Conservation (phyloP, 75 land plant species). For the Pinus tabuliformis region DNA sequence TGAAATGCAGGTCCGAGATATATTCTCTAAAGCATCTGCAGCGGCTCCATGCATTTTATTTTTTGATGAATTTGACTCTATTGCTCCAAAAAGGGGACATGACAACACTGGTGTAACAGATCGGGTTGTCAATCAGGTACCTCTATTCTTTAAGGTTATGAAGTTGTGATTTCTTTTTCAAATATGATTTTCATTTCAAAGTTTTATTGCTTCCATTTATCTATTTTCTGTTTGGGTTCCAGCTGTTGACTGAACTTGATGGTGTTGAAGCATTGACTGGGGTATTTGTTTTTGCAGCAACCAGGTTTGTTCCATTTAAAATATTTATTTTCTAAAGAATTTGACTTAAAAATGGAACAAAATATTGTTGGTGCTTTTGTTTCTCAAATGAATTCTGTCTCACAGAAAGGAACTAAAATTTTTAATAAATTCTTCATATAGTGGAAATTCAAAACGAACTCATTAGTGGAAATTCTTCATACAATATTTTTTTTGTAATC, state of each 20-base stretch:
- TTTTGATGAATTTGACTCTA: slow-evolving; percentile 99
- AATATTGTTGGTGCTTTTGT: background rate
- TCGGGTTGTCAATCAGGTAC: slow-evolving; percentile 98
- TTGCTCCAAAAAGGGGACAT: slow-evolving; percentile 98
- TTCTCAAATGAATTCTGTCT: background rate
- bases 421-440: background rate
- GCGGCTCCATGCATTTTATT: slow-evolving; percentile 96
- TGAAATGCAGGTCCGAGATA: slow-evolving; percentile 78
- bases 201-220: slow-evolving; percentile 7
- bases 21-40: slow-evolving; percentile 89
- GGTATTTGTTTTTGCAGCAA: slow-evolving; percentile 99
- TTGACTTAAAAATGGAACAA: slow-evolving; percentile 6
- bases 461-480: background rate
- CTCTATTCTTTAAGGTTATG: slow-evolving; percentile 1
- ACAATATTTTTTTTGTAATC: background rate
- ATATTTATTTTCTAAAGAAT: background rate
- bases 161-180: background rate
- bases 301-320: slow-evolving; percentile 55
- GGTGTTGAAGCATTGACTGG: slow-evolving; percentile 95
- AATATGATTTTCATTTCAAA: slow-evolving; percentile 3
- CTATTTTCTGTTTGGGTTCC: slow-evolving; percentile 12
- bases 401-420: background rate
- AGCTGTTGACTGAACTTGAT: slow-evolving; percentile 97
- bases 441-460: background rate
- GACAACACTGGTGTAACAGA: slow-evolving; percentile 99